Base-by-base conservation (phyloP, 2,329 filamentous ascomycete genomes). In the Mycogone perniciosa region DNA sequence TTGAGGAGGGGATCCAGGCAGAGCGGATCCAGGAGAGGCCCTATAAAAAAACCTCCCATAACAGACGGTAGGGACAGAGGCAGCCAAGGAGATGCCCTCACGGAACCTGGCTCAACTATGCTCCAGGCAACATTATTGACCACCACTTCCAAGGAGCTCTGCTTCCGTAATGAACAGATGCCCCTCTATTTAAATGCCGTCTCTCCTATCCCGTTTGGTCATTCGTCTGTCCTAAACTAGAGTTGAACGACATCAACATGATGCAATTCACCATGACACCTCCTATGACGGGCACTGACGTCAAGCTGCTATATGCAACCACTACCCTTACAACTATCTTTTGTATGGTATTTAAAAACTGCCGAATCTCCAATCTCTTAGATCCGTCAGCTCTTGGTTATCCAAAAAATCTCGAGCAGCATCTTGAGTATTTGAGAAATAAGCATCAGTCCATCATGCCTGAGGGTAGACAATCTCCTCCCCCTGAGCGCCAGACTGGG, bases 401-500 rank as follows among this genome's bases (percentile, higher is more conserved):
- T 37, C 31, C 20, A 41, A 9, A 10, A 40, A 31, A 8, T 33
- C 29, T 9, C 7, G n/a, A 45, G 40, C 26, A 51, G 34, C 31
- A 31, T 9, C 3, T 9, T 6, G 4, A 42, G 42, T 31, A 46
- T 37, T 35, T 9, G 8, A 9, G 34, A 7, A 33, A 43, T 27
- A 31, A 31, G 67, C 57, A 62, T 54, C 58, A 82, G 20, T 20
- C 20, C 20, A 20, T 57, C 62, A 89, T 89, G 86, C 84, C 86
- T 63, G 70, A 79, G 69, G 86, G 88, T 67, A 84, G 84, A 64
- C 80, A 95, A 71, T 95, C 89, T 31, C 90, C 89, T 55, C 73
- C 83, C 47, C 87, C 88, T 30, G 82, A 88, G 72, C 65, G 67
- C 58, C 87, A 89, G 70, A 72, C 76, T 35, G 84, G 80, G 53